Base-by-base conservation (phyloP, 768 basidiomycete genomes). In the Austroboletus eburneus region DNA sequence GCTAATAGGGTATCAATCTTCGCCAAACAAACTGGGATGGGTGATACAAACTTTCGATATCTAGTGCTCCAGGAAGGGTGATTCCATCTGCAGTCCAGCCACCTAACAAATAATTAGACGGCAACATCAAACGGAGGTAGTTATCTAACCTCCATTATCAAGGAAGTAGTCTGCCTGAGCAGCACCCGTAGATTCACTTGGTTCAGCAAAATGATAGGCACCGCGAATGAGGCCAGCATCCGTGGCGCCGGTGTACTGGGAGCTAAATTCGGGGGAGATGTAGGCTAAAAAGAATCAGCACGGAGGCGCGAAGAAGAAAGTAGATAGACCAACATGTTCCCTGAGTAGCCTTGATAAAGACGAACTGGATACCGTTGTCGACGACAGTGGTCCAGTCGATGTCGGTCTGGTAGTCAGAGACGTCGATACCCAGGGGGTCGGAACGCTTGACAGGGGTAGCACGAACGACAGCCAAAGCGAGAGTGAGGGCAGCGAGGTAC, bases 291-390 rank as follows among this genome's bases (percentile, higher is more conserved):
- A n/a, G 33, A n/a, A 13, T 34, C 12, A 34, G 33, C 5, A 34
- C 16, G 33, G 14, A 16, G 16, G 16, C 7, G 16, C 5, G 8
- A 13, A 14, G 36, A 12, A 23, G 0, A 42, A 42, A 33, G 5
- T 9, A 18, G 22, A 46, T 41, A 8, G 55, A 68, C 46, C 42
- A 38, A 80, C 79, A 57, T n/a, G 71, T 80, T 9, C 76, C 76
- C 58, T 85, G 81, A 3, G 82, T 85, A 10, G 81, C 83, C 58
- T 85, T 85, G 73, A 85, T 83, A 57, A 73, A 84, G 3, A 67
- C 78, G 53, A 81, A 85, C 12, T 67, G 47, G 29, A 81, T 59
- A 4, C 78, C 81, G 49, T 77, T 77, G 12, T 71, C 60, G 49
- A 67, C 72, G 50, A 81, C 76, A 3, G 70, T 68, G 32, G 56